Evolutionary conservation across 192 early-diverging fungal species (phyloP).

Genomic region (Kickxella alabastrina): DNA sequence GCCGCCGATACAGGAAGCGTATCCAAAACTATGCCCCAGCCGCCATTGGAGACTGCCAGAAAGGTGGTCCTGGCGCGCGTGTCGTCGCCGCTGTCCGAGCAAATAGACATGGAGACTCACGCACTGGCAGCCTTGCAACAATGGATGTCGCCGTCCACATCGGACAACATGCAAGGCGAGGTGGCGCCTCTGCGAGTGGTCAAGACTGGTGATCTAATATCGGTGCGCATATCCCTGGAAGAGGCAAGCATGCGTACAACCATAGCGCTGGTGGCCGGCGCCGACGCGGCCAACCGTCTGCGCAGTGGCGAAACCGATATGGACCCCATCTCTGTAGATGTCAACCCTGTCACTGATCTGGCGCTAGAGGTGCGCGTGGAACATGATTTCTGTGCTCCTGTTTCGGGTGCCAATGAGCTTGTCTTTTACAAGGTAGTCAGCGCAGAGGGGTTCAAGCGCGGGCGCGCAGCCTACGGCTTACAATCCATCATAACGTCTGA

Average conservation of each 20-base stretch:
- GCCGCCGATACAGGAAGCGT: background rate
- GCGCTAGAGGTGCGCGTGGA: slow-evolving; percentile 2
- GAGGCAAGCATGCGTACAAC: slow-evolving; percentile 33
- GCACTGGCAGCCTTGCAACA: slow-evolving; percentile 31
- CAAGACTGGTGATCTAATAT: slow-evolving; percentile 39
- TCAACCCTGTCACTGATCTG: slow-evolving; percentile 27
- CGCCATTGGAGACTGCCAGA: slow-evolving; percentile 25
- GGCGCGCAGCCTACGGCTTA: slow-evolving; percentile 4
- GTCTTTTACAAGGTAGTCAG: slow-evolving; percentile 40
- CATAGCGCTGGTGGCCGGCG: slow-evolving; percentile 23
- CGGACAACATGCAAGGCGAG: background rate
- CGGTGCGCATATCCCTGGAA: slow-evolving; percentile 24
- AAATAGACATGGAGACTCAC: slow-evolving; percentile 35
- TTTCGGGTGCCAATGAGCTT: slow-evolving; percentile 5
- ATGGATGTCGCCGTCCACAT: slow-evolving; percentile 18
- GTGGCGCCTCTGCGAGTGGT: slow-evolving; percentile 27
- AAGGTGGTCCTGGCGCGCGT: slow-evolving; percentile 36
- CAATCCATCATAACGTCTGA: slow-evolving; percentile 1
- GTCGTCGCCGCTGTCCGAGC: slow-evolving; percentile 43
- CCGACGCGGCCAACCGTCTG: slow-evolving; percentile 16
- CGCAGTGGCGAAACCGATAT: slow-evolving; percentile 10
- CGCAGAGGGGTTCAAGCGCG: slow-evolving; percentile 30
- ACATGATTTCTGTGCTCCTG: background rate
- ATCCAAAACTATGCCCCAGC: slow-evolving; percentile 8
- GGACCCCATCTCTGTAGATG: slow-evolving; percentile 7